These are phyloP conservation scores for Cutaneotrichosporon spelunceum DNA, from an alignment of 1,284 basidiomycete genomes.

Conservation along the genomic window DNA sequence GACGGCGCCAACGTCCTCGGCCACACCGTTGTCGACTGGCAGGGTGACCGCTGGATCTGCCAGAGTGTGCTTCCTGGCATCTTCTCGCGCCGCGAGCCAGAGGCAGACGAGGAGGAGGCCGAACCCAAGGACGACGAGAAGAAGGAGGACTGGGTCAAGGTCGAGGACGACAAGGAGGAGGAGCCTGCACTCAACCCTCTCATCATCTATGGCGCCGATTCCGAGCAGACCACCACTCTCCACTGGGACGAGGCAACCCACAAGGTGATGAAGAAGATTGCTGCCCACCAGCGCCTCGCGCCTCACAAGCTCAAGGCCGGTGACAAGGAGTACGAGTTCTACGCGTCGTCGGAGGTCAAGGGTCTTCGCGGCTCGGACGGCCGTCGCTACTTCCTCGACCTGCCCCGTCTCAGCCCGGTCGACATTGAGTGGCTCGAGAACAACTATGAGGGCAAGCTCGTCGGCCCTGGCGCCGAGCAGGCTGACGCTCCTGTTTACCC, in stretches of 20 bases:
- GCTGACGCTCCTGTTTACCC: constrained; percentile 52
- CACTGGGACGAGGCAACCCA: constrained; percentile 55
- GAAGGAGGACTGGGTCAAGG: constrained; percentile 51
- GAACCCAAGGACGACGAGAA: constrained; percentile 36
- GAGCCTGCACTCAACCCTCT: constrained; percentile 55
- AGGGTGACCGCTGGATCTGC: constrained; percentile 60
- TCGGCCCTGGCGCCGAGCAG: constrained; percentile 26
- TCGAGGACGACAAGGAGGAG: constrained; percentile 63
- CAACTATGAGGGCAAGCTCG: constrained; percentile 49
- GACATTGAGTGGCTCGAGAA: constrained; percentile 59
- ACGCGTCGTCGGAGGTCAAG: constrained; percentile 59
- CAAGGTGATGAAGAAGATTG: constrained; percentile 56
- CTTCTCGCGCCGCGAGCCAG: constrained; percentile 52
- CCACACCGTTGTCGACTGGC: constrained; percentile 59
- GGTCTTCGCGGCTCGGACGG: constrained; percentile 59
- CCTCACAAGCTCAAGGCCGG: constrained; percentile 55
- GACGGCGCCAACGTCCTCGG: constrained; percentile 80
- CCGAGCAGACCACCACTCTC: constrained; percentile 54
- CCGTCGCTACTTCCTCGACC: constrained; percentile 58
- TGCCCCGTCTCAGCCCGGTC: constrained; percentile 56
- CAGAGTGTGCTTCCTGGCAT: constrained; percentile 60
- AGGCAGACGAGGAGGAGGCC: constrained; percentile 22
- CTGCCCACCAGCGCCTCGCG: constrained; percentile 55
- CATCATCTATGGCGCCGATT: constrained; percentile 59
- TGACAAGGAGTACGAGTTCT: constrained; percentile 53